Base-by-base conservation (phyloP, 257 asterid species). In the Schizonepeta tenuifolia region DNA sequence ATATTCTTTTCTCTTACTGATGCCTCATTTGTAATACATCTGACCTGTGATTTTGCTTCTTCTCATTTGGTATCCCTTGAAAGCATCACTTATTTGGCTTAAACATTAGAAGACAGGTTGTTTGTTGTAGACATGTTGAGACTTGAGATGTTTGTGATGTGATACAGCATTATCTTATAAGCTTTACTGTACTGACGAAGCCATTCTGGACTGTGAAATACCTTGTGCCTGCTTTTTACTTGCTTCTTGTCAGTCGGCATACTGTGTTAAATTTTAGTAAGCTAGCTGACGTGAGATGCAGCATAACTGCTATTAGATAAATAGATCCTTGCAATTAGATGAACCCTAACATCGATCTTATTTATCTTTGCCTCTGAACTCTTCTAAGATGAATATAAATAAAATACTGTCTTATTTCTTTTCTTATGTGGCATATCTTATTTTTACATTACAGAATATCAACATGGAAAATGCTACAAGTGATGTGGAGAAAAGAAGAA, bases 401-500 rank as follows among this genome's bases (percentile, higher is more conserved):
- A 43, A 44, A 57, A 74, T 51, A 40, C 20, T 26, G 33, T 41
- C 59, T 13, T 26, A 40, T 75, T 68, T 18, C n/a, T 33, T 24
- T 24, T 53, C 50, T 51, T 38, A 41, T 64, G 17, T 38, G 21
- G 41, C 41, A 13, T 41, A 43, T 65, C 64, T 58, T 21, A 41
- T 72, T 57, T 67, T 40, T 53, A 72, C 55, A 81, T 67, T 71
- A 70, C 77, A 89, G 99, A 76, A 50, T 59, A 81, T 22, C 77
- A 77, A 81, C 79, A 67, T 72, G 47, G 95, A 81, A 71, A 81
- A 77, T 76, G 82, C 61, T 43, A n/a, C 53, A 59, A 73, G 80
- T 81, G 89, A 83, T 46, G 83, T 68, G 74, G 91, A 81, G 81
- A 85, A 83, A 79, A 88, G 88, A 55, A 86, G 65, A 61, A 84